Evolutionary conservation across 305 asterid species (phyloP).

Genomic region (Fraxinus albicans): DNA sequence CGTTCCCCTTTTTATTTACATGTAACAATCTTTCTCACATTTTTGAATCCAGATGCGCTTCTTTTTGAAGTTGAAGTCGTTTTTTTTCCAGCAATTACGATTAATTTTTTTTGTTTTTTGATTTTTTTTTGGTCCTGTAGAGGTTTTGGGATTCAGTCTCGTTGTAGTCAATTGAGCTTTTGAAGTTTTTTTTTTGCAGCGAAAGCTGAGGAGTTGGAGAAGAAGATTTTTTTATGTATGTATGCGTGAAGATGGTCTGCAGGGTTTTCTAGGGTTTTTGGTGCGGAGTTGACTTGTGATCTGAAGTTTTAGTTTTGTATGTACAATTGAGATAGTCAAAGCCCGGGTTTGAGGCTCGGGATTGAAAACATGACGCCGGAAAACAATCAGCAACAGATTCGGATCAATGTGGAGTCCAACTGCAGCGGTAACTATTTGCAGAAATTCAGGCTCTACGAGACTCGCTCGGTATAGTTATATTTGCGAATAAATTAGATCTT

Average conservation of each 20-base stretch:
- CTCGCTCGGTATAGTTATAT: constrained; percentile 62
- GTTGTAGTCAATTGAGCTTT: constrained; percentile 22
- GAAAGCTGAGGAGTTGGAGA: constrained; percentile 11
- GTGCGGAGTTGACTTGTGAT: constrained; percentile 31
- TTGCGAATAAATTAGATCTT: constrained; percentile 15
- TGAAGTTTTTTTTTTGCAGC: background rate
- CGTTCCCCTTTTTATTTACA: background rate
- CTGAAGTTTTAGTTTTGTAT: constrained; percentile 27
- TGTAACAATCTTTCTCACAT: background rate
- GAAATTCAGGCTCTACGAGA: constrained; percentile 76
- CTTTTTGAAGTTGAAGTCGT: background rate
- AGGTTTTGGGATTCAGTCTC: constrained; percentile 20
- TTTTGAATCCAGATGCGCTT: background rate
- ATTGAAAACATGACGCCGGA: constrained; percentile 54
- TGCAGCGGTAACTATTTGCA: constrained; percentile 40
- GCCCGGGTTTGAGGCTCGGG: constrained; percentile 51
- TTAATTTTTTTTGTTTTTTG: background rate
- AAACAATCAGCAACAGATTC: constrained; percentile 21
- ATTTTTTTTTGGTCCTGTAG: background rate
- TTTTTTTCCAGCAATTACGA: background rate
- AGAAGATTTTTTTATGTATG: constrained; percentile 9
- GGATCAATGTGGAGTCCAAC: constrained; percentile 31
- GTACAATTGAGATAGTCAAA: constrained; percentile 30
- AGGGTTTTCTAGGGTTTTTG: constrained; percentile 30
- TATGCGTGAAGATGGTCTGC: constrained; percentile 25